Conservation (phyloP, 2,329 filamentous ascomycete species). For the Colletotrichum sp. region DNA sequence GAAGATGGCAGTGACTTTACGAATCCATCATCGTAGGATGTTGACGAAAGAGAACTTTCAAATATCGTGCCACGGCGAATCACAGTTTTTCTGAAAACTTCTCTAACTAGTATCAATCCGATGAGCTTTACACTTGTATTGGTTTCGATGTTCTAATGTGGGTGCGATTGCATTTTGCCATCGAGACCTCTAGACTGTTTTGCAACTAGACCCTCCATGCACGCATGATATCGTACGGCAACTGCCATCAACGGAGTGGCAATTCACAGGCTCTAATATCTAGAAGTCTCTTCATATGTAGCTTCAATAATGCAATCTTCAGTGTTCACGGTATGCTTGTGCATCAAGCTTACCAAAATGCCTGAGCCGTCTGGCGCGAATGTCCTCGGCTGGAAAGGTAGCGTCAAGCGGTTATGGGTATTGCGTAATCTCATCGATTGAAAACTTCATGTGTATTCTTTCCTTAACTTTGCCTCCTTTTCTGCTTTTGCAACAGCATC, state of each 20-base stretch:
- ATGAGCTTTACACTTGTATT: not conserved
- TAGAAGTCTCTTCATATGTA: fast-evolving
- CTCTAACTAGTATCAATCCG: fast-evolving
- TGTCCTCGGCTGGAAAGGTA: fast-evolving
- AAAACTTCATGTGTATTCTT: fast-evolving
- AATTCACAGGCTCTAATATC: fast-evolving
- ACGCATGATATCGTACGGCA: fast-evolving
- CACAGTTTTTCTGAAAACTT: not conserved
- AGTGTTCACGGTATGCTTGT: not conserved
- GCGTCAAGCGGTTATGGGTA: not conserved
- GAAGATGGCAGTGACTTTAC: no score
- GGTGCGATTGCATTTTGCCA: fast-evolving
- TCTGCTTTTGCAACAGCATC: not conserved
- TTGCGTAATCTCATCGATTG: fast-evolving
- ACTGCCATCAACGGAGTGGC: fast-evolving
- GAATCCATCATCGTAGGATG: no score
- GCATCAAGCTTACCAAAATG: not conserved
- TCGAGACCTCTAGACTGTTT: not conserved
- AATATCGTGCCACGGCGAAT: not conserved
- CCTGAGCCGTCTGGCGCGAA: not conserved
- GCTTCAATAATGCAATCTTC: not conserved
- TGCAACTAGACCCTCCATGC: fast-evolving
- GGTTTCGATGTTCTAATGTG: fast-evolving
- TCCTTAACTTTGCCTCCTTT: not conserved
- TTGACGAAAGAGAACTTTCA: no score